Evolutionary conservation across 768 basidiomycete genomes (phyloP).

Genomic region (Suillus subluteus): DNA sequence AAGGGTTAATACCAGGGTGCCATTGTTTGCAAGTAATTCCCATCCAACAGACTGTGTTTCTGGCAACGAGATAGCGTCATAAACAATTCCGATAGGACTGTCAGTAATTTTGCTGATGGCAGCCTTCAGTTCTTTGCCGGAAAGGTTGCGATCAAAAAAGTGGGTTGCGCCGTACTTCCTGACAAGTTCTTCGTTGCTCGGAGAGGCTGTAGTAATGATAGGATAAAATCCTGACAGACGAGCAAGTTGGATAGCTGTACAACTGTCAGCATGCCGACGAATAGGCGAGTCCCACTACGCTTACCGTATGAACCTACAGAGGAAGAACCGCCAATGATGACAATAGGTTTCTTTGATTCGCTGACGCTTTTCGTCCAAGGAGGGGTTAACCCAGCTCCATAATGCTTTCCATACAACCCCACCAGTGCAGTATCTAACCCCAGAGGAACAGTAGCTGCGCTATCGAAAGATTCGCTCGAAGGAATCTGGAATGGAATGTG

Average conservation of each 20-base stretch:
- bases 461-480: constrained; percentile 43
- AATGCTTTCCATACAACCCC: constrained; percentile 47
- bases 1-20: constrained; percentile 36
- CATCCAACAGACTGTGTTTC: constrained; percentile 41
- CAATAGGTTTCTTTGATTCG: constrained; percentile 46
- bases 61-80: constrained; percentile 36
- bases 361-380: constrained; percentile 37
- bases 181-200: constrained; percentile 33
- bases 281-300: constrained; percentile 18
- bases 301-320: constrained; percentile 51
- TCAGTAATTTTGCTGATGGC: constrained; percentile 33
- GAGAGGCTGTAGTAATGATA: constrained; percentile 45
- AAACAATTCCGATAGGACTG: constrained; percentile 25
- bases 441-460: constrained; percentile 51
- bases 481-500: constrained; percentile 41
- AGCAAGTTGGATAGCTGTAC: constrained; percentile 43
- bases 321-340: constrained; percentile 51
- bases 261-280: neutral
- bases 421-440: constrained; percentile 47
- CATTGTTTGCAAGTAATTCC: constrained; percentile 36
- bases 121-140: constrained; percentile 19
- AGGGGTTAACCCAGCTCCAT: constrained; percentile 43
- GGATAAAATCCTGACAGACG: constrained; percentile 44
- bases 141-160: constrained; percentile 39
- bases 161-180: constrained; percentile 43